Evolutionary conservation across 2,329 filamentous ascomycete species (phyloP).

Genomic region (Chaetomiaceae sp.): DNA sequence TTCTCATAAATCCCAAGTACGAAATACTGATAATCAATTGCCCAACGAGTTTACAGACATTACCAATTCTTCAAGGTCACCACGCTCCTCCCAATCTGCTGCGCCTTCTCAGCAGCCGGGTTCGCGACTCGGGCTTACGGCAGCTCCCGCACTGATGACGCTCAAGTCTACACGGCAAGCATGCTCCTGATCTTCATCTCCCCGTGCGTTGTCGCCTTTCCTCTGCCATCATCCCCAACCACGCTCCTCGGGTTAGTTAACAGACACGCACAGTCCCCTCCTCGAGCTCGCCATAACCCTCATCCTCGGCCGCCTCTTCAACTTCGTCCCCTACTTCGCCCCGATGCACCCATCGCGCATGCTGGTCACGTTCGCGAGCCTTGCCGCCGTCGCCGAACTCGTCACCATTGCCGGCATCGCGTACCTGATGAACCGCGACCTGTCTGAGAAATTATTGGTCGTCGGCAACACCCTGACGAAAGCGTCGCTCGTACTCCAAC

Average conservation of each 20-base stretch:
- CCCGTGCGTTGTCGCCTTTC: neutral
- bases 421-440: conserved; percentile 19
- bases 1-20: neutral
- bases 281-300: neutral
- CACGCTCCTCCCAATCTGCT: neutral
- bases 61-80: neutral
- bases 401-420: neutral
- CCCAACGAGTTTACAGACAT: neutral
- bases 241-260: neutral
- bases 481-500: neutral
- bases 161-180: neutral
- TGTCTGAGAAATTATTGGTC: too few species aligned
- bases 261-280: neutral
- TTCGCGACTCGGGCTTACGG: neutral
- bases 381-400: neutral
- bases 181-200: neutral
- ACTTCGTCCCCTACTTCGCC: conserved; percentile 4
- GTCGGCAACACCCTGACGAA: neutral
- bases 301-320: neutral
- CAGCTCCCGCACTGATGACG: neutral
- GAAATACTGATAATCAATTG: too few species aligned
- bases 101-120: neutral
- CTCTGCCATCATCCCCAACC: neutral
- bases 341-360: conserved; percentile 3
- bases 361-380: neutral